A percentile compares a stretch with the other conserved stretches of the same genome.
Evolutionary conservation across 352 stramenopile species (phyloP).

Genomic region (Aphanomyces cochlioides): DNA sequence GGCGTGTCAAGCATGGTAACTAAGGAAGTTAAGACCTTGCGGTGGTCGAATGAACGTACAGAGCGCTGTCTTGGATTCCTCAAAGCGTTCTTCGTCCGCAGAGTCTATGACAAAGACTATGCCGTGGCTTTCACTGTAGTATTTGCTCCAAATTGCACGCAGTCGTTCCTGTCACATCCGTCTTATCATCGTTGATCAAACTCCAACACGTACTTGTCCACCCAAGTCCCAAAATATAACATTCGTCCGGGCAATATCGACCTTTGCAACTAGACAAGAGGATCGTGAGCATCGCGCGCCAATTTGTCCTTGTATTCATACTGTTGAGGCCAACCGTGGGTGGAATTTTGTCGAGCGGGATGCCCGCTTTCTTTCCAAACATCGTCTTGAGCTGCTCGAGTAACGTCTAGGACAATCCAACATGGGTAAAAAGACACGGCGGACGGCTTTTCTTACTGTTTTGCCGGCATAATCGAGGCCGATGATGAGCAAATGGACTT

Average conservation of each 20-base stretch:
- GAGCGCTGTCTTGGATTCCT: slow-evolving; percentile 84
- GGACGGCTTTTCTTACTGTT: slow-evolving; percentile 67
- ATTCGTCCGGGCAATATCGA: slow-evolving; percentile 78
- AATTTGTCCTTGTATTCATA: slow-evolving; percentile 30
- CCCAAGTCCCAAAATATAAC: slow-evolving; percentile 92
- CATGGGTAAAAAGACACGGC: not conserved
- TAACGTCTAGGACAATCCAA: slow-evolving; percentile 53
- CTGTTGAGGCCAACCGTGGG: slow-evolving; percentile 90
- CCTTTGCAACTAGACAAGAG: slow-evolving; percentile 51
- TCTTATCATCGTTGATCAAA: not conserved
- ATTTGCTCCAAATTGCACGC: slow-evolving; percentile 91
- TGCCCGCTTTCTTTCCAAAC: slow-evolving; percentile 84
- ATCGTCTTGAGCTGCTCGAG: slow-evolving; percentile 89
- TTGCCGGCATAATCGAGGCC: slow-evolving; percentile 90
- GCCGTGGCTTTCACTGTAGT: slow-evolving; percentile 90
- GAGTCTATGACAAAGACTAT: slow-evolving; percentile 90
- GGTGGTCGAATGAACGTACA: slow-evolving; percentile 39
- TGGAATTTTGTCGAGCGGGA: slow-evolving; percentile 88
- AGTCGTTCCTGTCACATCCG: slow-evolving; percentile 54
- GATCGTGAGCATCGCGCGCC: not conserved
- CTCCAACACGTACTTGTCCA: slow-evolving; percentile 55
- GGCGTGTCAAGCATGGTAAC: slow-evolving; percentile 76
- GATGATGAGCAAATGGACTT: slow-evolving; percentile 90
- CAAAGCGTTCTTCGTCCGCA: slow-evolving; percentile 77
- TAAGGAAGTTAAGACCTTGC: slow-evolving; percentile 28